phyloP scores from a whole-genome alignment of 1,284 basidiomycete genomes.

The Acaromyces ingoldii region DNA sequence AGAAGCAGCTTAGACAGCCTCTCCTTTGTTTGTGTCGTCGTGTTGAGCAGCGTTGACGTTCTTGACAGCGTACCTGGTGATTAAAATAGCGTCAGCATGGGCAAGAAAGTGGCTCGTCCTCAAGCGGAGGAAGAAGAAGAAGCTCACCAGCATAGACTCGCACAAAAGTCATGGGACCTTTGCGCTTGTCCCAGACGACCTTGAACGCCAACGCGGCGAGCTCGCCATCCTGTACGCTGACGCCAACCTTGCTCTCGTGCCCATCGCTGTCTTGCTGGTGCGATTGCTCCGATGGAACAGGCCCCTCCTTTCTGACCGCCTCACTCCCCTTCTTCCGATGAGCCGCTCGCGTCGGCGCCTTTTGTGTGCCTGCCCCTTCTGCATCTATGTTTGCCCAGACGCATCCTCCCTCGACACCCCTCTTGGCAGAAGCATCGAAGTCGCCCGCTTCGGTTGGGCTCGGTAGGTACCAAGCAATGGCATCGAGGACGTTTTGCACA shows the following conservation, averaged over 20 bases:
- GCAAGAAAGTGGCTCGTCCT: too few relatives aligned
- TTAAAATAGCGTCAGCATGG: too few relatives aligned
- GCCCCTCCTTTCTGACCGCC: slow-evolving; percentile 51
- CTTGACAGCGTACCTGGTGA: slow-evolving; percentile 60
- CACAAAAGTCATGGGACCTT: slow-evolving; percentile 86
- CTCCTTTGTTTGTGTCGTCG: slow-evolving; percentile 66
- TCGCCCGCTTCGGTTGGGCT: slow-evolving; percentile 58
- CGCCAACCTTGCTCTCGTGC: slow-evolving; percentile 52
- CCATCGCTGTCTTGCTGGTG: too few relatives aligned
- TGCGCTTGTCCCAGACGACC: slow-evolving; percentile 74
- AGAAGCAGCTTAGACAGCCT: slow-evolving; percentile 71
- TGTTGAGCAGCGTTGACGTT: slow-evolving; percentile 67
- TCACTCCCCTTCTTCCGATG: slow-evolving; percentile 8
- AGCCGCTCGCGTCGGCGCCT: too few relatives aligned
- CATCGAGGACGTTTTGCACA: slow-evolving; percentile 74
- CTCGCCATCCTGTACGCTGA: slow-evolving; percentile 15
- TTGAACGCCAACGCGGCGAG: slow-evolving; percentile 69
- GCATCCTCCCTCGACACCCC: neutral
- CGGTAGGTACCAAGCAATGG: slow-evolving; percentile 72
- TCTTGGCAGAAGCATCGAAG: neutral
- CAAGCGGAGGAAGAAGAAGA: too few relatives aligned
- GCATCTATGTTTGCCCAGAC: neutral
- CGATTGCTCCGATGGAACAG: too few relatives aligned
- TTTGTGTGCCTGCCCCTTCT: too few relatives aligned
- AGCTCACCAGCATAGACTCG: slow-evolving; percentile 80